Evolutionary conservation across 164 flowering plant species (phyloP), one percentile per base, ranked within the genome.

Genomic region (Nymphaea colorata): DNA sequence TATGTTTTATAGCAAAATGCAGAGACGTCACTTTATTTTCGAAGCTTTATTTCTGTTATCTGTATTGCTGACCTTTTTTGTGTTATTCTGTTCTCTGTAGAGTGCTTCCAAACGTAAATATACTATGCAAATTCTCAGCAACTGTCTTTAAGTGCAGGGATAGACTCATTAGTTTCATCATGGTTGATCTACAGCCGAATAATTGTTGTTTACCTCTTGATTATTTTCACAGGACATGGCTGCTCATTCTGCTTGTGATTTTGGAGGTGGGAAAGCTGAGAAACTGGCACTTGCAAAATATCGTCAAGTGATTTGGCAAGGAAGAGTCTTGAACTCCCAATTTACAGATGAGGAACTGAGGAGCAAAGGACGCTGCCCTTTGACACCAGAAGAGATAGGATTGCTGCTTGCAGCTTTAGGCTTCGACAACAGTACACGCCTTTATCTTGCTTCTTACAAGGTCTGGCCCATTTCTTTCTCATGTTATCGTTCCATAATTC

Each of bases 391-490:
- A 78, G 99, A 94, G 82, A 89, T 91, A 64, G 99, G 97, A 42
- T 80, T 94, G 76, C 82, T 94, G 14, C 82, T 94, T 18, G 88
- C 96, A 55, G 96, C 97, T 62, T 76, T 94, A 82, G 98, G 99
- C 43, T 91, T 94, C 55, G 87, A 90, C 82, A 91, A 85, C 79
- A 85, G 62, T 64, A 94, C 99, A 43, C 93, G 90, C 67, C 81
- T 94, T 62, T 91, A 94, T 82, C 96, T 94, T 68, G 99, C 99
- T 57, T 94, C 99, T 64, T 96, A 94, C 86, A 94, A 88, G 98
- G 99, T 93, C 25, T 41, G 0, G 44, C 41, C 6, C 8, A 44
- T 44, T 55, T 25, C 36, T 55, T 61, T 5, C n/a, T 61, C 63
- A 16, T 61, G 25, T 17, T 61, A 61, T n/a, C 41, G 7, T 61